Base-by-base conservation (phyloP, 2,329 filamentous ascomycete species). In the Phaeosphaeriaceae sp. region DNA sequence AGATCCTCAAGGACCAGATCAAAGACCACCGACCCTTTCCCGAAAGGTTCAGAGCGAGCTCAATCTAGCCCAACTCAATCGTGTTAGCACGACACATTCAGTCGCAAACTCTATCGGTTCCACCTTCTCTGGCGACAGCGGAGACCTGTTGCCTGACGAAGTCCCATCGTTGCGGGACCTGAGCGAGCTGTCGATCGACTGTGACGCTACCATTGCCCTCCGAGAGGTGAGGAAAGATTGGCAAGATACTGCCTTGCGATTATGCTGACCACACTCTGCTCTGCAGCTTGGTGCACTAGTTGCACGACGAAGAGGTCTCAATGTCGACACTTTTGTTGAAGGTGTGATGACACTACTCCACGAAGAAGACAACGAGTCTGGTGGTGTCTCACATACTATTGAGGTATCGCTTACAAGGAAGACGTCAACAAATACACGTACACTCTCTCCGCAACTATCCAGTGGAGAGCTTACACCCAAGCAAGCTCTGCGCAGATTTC, bases 261-360 rank as follows among this genome's bases (percentile, higher is more conserved):
- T n/a, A 15, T 24, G 26, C 23, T 28, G 22, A 49, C 22, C 23
- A 21, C 47, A n/a, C 10, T 19, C 3, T 28, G 5, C n/a, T 49
- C 22, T 49, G 24, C 23, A 49, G 46, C 53, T 55, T 32, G 53
- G 53, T n/a, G 24, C 9, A 15, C 46, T 55, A 21, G 30, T 55
- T 22, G 53, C 53, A 8, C 44, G 46, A 43, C 30, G 46, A 55
- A 17, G 53, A 49, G 77, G 76, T n/a, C 55, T 80, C 26, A 66
- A 77, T 32, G 55, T 66, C 1, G 60, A 72, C 8, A 58, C 49
- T 2, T 75, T 80, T 40, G 61, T 78, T 43, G 64, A 70, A 13
- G 70, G 72, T 21, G 65, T 82, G 17, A 65, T 79, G 63, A 61
- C 66, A 11, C 59, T 81, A 2, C 73, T 79, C 10, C 66, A 59